Conservation (phyloP, 345 rosid species). For the Orychophragmus violaceus region DNA sequence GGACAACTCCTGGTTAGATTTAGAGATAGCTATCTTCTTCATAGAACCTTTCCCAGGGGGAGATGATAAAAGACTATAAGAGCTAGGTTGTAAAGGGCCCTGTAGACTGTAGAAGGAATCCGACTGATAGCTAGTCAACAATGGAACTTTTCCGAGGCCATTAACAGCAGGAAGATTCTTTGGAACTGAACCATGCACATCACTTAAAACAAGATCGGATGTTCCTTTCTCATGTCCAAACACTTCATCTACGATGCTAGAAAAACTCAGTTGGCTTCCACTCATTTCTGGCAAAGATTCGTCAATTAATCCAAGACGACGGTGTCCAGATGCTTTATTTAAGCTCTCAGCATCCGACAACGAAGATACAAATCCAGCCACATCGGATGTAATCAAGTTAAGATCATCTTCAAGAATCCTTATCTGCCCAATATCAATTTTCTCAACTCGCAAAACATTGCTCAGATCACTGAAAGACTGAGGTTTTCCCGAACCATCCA, state of each 20-base stretch:
- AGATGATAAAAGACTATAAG: constrained; percentile 46
- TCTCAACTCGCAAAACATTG: constrained; percentile 53
- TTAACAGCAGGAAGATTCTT: constrained; percentile 6
- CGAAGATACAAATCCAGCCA: constrained; percentile 43
- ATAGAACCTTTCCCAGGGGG: constrained; percentile 42
- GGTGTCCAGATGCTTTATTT: constrained; percentile 47
- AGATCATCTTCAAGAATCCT: constrained; percentile 81
- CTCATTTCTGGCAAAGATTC: constrained; percentile 48
- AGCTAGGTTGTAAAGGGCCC: constrained; percentile 47
- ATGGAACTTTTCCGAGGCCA: constrained; percentile 7
- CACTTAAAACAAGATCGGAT: constrained; percentile 39
- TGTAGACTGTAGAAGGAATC: constrained; percentile 48
- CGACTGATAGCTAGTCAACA: constrained; percentile 48
- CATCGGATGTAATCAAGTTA: constrained; percentile 55
- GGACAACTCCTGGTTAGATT: constrained; percentile 75
- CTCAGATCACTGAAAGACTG: constrained; percentile 49
- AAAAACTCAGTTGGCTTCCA: constrained; percentile 59
- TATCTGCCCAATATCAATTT: constrained; percentile 78
- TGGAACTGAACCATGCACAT: constrained; percentile 39
- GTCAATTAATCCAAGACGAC: constrained; percentile 47
- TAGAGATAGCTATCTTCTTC: constrained; percentile 54
- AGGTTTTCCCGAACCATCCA: constrained; percentile 48
- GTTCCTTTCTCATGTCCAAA: constrained; percentile 79
- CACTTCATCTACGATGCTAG: constrained; percentile 86
- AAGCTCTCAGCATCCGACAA: constrained; percentile 42